Base-by-base conservation (phyloP, 2,329 filamentous ascomycete genomes). In the Trichocomaceae sp. region DNA sequence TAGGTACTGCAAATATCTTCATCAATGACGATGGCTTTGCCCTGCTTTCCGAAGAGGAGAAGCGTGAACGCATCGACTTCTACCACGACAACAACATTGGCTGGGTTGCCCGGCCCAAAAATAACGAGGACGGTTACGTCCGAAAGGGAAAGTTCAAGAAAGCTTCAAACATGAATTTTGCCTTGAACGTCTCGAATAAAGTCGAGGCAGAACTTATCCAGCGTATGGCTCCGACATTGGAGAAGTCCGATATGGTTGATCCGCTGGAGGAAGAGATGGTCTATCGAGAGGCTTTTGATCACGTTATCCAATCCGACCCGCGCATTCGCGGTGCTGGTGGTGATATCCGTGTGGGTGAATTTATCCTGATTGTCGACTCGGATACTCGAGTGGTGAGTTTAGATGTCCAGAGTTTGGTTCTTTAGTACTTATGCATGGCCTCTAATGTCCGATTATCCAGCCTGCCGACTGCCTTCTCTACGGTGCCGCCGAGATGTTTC, bases 311-410 rank as follows among this genome's bases (percentile, higher is more conserved):
- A 69, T 9, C 72, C 77, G 46, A 80, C 81, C 13, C 69, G 83
- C 23, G 71, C 75, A 54, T 79, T 82, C 61, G 76, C 79, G 52
- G 52, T 26, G 88, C 88, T 17, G 88, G 90, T 66, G 90, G 89
- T 58, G 90, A 93, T 69, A 86, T 95, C 62, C 87, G 89, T 50
- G 77, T 95, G 20, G 90, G 90, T 54, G 89, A 95, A 71, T 91
- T 83, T 61, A 85, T 87, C 54, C 72, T 88, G 15, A 75, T 88
- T 50, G 80, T 87, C 56, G 84, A 87, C 66, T 86, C 81, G 1
- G 84, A 88, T 61, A 88, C 85, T 5, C 79, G 84, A 64, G 82
- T 87, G 2, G 54, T 56, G 20, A 52, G 54, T 52, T 52, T 9
- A 47, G 46, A 49, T 10, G 13, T 20, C 35, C 26, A 20, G 12